phyloP scores from a whole-genome alignment of 2,329 filamentous ascomycete species.

The Pseudocercospora crystallina region DNA sequence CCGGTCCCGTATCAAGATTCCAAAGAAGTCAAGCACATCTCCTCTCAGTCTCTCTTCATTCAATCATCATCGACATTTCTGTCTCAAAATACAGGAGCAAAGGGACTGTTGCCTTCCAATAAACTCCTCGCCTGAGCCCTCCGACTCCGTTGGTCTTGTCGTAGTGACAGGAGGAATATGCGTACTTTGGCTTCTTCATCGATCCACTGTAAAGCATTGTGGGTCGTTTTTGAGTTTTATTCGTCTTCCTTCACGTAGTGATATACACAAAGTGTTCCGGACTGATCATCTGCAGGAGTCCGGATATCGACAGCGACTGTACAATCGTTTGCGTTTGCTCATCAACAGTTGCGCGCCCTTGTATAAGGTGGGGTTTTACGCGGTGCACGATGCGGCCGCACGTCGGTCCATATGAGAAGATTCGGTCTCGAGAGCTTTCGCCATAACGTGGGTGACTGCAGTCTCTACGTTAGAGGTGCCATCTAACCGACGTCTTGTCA shows the following conservation, averaged over 20 bases:
- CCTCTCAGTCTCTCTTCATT: too few species aligned
- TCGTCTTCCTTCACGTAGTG: background rate
- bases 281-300: background rate
- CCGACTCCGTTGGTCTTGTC: too few species aligned
- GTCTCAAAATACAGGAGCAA: too few species aligned
- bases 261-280: slow-evolving; percentile 3
- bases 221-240: too few species aligned
- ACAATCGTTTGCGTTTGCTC: background rate
- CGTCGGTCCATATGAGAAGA: slow-evolving; percentile 63
- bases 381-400: slow-evolving; percentile 48
- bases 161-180: too few species aligned
- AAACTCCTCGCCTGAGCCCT: too few species aligned
- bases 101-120: too few species aligned
- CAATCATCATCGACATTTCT: too few species aligned
- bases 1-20: too few species aligned
- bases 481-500: slow-evolving; percentile 22
- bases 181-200: too few species aligned
- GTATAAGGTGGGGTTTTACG: background rate
- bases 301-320: background rate
- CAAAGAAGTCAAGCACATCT: too few species aligned
- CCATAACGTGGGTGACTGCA: slow-evolving; percentile 68
- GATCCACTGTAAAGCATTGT: too few species aligned
- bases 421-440: slow-evolving; percentile 63
- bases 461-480: slow-evolving; percentile 9
- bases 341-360: background rate